These are phyloP conservation scores for Podospora anserina DNA, from an alignment of 495 filamentous ascomycete species.

Conservation along the genomic window DNA sequence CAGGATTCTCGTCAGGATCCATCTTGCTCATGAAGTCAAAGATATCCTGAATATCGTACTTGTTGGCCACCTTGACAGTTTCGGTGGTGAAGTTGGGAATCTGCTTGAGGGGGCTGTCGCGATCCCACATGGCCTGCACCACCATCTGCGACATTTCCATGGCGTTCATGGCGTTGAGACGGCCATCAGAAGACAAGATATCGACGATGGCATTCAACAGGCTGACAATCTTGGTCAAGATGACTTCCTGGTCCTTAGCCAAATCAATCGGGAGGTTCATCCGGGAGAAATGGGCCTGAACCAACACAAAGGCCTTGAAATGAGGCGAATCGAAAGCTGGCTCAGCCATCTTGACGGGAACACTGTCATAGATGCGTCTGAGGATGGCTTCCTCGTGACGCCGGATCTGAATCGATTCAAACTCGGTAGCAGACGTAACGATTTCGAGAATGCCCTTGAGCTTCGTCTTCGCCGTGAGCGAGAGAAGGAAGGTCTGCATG, in stretches of 20 bases:
- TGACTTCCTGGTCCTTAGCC: slow-evolving; percentile 92
- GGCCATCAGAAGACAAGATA: slow-evolving; percentile 91
- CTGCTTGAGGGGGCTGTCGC: slow-evolving; percentile 93
- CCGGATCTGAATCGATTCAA: slow-evolving; percentile 90
- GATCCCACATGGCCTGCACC: slow-evolving; percentile 98
- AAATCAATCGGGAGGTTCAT: slow-evolving; percentile 95
- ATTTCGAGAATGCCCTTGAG: slow-evolving; percentile 96
- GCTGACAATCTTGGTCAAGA: slow-evolving; percentile 80
- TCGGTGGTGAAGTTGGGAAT: slow-evolving; percentile 91
- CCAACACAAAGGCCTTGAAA: slow-evolving; percentile 94
- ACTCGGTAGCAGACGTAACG: slow-evolving; percentile 93
- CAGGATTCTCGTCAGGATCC: slow-evolving; percentile 84
- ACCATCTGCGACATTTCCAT: slow-evolving; percentile 99
- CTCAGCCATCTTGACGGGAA: slow-evolving; percentile 91
- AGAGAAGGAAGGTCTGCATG: slow-evolving; percentile 99
- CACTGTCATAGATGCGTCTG: slow-evolving; percentile 86
- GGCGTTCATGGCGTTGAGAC: slow-evolving; percentile 93
- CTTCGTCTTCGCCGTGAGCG: slow-evolving; percentile 80
- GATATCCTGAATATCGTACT: slow-evolving; percentile 80
- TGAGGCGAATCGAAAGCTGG: slow-evolving; percentile 87
- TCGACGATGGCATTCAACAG: slow-evolving; percentile 90
- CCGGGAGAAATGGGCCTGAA: slow-evolving; percentile 96
- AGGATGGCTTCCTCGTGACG: slow-evolving; percentile 88
- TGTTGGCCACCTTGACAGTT: slow-evolving; percentile 76
- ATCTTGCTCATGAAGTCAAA: slow-evolving; percentile 99